phyloP scores from a whole-genome alignment of 2,329 filamentous ascomycete genomes.

The Ophiostoma sp. region DNA sequence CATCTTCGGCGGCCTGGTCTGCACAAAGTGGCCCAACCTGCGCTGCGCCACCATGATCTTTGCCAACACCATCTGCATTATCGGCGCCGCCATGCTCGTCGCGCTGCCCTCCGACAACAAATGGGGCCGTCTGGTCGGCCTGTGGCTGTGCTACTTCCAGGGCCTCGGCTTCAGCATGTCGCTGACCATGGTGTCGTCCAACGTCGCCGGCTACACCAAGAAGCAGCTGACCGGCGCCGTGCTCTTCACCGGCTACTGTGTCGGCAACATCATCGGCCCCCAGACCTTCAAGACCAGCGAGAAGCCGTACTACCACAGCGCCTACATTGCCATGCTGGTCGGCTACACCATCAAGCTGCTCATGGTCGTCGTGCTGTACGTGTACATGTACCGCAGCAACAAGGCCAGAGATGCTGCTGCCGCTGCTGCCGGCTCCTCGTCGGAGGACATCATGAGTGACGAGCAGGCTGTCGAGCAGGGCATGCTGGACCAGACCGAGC shows the following conservation, averaged over 20 bases:
- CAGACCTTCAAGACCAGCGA: slow-evolving; percentile 49
- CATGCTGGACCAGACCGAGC: slow-evolving; percentile 29
- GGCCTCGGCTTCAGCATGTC: slow-evolving; percentile 44
- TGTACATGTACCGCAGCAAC: slow-evolving; percentile 52
- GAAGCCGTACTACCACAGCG: slow-evolving; percentile 45
- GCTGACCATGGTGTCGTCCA: slow-evolving; percentile 49
- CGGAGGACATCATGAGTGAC: background rate
- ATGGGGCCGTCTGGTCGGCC: slow-evolving; percentile 52
- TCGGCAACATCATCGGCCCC: slow-evolving; percentile 51
- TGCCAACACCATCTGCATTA: slow-evolving; percentile 51
- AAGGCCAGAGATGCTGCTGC: slow-evolving; percentile 49
- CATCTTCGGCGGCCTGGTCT: slow-evolving; percentile 46
- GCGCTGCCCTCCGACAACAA: slow-evolving; percentile 41
- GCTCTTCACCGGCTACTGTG: slow-evolving; percentile 50
- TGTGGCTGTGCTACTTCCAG: slow-evolving; percentile 42
- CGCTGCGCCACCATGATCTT: slow-evolving; percentile 52
- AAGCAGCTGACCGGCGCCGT: slow-evolving; percentile 48
- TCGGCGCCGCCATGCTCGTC: slow-evolving; percentile 48
- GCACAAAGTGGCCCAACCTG: slow-evolving; percentile 48
- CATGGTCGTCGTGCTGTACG: slow-evolving; percentile 46
- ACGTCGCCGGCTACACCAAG: slow-evolving; percentile 52
- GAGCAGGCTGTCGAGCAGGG: slow-evolving; percentile 20
- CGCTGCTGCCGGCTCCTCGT: slow-evolving; percentile 35
- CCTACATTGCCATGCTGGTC: slow-evolving; percentile 50
- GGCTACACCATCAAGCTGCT: slow-evolving; percentile 50